These are phyloP conservation scores for Apostasia shenzhenica DNA, from an alignment of 106 monocot species.

Conservation along the genomic window DNA sequence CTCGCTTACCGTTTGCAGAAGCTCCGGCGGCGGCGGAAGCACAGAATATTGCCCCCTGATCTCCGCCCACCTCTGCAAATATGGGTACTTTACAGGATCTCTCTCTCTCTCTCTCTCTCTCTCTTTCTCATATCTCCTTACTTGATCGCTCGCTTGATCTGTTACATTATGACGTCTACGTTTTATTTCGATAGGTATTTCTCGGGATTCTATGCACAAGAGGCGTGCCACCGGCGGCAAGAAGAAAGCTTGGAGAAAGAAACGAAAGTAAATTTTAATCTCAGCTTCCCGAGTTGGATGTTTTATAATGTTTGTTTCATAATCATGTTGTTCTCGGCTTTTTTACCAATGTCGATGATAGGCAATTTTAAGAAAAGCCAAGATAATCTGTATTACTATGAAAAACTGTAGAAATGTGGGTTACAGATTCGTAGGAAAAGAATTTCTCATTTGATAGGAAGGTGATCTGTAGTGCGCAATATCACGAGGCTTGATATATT, in stretches of 20 bases:
- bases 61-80: neutral
- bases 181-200: slow-evolving; percentile 5
- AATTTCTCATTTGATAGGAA: too few relatives aligned
- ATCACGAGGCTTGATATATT: too few relatives aligned
- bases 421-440: too few relatives aligned
- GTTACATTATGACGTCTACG: too few relatives aligned
- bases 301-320: too few relatives aligned
- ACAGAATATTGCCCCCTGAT: neutral
- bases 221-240: slow-evolving; percentile 15
- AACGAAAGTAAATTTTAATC: slow-evolving; percentile 13
- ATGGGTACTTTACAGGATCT: neutral
- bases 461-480: too few relatives aligned
- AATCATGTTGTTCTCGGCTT: too few relatives aligned
- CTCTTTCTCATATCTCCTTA: neutral
- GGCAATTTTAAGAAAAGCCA: too few relatives aligned
- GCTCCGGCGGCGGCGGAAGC: neutral
- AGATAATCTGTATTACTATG: too few relatives aligned
- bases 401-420: too few relatives aligned
- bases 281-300: neutral
- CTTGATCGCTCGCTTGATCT: neutral
- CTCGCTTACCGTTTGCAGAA: too few relatives aligned
- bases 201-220: slow-evolving; percentile 22
- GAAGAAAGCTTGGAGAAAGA: slow-evolving; percentile 23
- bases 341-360: too few relatives aligned
- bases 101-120: neutral